A percentile compares a stretch with the other conserved stretches of the same genome.
Evolutionary conservation across 495 filamentous ascomycete genomes (phyloP).

Genomic region (Penicillium manginii): DNA sequence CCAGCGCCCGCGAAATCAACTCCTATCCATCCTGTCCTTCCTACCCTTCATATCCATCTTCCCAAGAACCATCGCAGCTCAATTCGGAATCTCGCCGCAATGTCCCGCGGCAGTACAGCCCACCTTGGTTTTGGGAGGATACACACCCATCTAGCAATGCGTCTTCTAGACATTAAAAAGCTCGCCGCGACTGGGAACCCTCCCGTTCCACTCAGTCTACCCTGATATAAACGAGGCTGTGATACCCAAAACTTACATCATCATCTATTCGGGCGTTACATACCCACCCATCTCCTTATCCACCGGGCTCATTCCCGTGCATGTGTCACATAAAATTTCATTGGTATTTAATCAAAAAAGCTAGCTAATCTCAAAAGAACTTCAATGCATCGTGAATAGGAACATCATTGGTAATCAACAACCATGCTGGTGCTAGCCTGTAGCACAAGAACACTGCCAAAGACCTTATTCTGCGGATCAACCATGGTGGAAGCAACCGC

Average conservation of each 20-base stretch:
- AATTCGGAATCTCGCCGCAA: neutral
- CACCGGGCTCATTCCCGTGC: neutral
- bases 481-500: conserved; percentile 64
- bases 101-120: conserved; percentile 14
- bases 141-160: conserved; percentile 9
- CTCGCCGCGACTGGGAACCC: neutral
- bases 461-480: conserved; percentile 58
- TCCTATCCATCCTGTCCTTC: conserved; percentile 13
- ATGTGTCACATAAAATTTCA: conserved; percentile 1
- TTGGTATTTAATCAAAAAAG: neutral
- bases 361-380: neutral
- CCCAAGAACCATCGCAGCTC: too few species aligned
- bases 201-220: neutral
- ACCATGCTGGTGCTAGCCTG: conserved; percentile 55
- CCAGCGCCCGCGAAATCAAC: conserved; percentile 22
- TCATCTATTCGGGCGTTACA: neutral
- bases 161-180: conserved; percentile 8
- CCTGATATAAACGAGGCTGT: neutral
- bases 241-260: neutral
- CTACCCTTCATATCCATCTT: neutral
- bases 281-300: neutral
- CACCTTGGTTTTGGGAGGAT: conserved; percentile 21
- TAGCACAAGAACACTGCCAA: conserved; percentile 77
- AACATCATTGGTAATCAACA: conserved; percentile 13
- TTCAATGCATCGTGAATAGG: neutral